These are phyloP conservation scores for Ascochyta pisi DNA, from an alignment of 2,329 filamentous ascomycete genomes.

Conservation along the genomic window DNA sequence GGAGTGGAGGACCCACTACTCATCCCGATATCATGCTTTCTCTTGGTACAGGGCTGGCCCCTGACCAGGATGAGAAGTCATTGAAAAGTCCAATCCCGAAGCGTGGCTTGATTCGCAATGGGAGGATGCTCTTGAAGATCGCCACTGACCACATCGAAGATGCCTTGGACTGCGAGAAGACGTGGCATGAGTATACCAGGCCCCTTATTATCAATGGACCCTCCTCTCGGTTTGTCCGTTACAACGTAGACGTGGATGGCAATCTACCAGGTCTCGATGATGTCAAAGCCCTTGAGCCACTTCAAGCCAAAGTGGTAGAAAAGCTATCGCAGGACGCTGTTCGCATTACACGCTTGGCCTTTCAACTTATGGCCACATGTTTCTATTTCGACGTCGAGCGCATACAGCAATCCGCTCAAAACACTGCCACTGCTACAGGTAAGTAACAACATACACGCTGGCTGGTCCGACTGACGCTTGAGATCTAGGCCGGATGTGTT, in stretches of 20 bases:
- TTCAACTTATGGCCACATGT: background rate
- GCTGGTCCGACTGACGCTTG: background rate
- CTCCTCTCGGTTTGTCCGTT: background rate
- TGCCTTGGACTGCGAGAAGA: background rate
- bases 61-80: background rate
- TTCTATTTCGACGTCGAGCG: background rate
- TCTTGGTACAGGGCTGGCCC: constrained; percentile 8
- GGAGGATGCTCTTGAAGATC: background rate
- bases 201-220: background rate
- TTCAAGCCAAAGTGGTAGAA: background rate
- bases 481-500: background rate
- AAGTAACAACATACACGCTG: background rate
- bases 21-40: constrained; percentile 28
- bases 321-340: background rate
- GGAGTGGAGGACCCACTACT: constrained; percentile 25
- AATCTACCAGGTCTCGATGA: background rate
- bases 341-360: background rate
- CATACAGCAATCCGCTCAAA: background rate
- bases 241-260: background rate
- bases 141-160: background rate
- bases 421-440: background rate
- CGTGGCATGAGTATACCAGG: background rate
- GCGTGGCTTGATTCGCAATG: background rate
- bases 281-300: background rate
- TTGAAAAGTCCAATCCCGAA: background rate